phyloP scores from a whole-genome alignment of 2,329 filamentous ascomycete species.

The Diplodia intermedia region DNA sequence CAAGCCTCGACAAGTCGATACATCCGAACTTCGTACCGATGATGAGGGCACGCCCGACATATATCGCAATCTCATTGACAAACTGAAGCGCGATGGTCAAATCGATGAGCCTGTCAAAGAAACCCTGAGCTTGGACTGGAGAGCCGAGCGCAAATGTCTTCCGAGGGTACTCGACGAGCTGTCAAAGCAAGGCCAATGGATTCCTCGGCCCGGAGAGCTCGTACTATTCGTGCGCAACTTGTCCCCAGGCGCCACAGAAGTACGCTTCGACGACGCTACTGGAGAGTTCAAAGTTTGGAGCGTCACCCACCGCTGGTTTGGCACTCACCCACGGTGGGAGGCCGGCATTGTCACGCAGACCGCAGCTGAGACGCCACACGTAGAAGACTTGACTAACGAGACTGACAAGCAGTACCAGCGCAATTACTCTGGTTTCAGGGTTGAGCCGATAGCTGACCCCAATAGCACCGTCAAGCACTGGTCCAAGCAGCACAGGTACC shows the following conservation, averaged over 20 bases:
- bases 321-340: constrained; percentile 59
- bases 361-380: constrained; percentile 51
- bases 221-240: constrained; percentile 59
- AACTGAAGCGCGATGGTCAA: constrained; percentile 51
- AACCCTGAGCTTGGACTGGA: constrained; percentile 63
- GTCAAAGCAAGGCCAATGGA: constrained; percentile 55
- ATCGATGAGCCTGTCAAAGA: constrained; percentile 59
- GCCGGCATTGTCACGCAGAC: constrained; percentile 63
- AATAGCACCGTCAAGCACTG: constrained; percentile 58
- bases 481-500: constrained; percentile 62
- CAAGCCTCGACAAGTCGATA: constrained; percentile 28
- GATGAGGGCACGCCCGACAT: constrained; percentile 63
- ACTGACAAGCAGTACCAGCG: constrained; percentile 51
- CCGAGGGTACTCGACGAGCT: constrained; percentile 52
- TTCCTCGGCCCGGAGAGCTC: constrained; percentile 63
- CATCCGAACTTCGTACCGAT: constrained; percentile 45
- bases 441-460: constrained; percentile 63
- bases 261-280: constrained; percentile 41
- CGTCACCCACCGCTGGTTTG: constrained; percentile 38
- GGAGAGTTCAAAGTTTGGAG: constrained; percentile 36
- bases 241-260: constrained; percentile 36
- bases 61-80: constrained; percentile 58
- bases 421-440: constrained; percentile 61
- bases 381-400: constrained; percentile 56
- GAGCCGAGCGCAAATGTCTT: constrained; percentile 56